Evolutionary conservation across 352 stramenopile genomes (phyloP), one percentile per base, ranked within the genome.

Genomic region (Pythium dissotocum): DNA sequence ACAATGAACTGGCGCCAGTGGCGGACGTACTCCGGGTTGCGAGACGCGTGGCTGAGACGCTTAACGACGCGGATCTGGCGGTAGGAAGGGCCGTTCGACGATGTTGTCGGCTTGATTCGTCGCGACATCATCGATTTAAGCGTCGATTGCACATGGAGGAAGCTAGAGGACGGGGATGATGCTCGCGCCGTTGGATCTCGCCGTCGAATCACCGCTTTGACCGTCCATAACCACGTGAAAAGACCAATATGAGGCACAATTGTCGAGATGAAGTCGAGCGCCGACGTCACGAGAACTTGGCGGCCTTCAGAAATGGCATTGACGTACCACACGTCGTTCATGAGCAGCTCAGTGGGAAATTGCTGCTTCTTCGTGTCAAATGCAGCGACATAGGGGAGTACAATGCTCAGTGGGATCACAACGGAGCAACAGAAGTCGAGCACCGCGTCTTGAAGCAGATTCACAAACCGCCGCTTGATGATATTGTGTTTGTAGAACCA

Each of bases 391-490:
- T 44, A 44, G 7, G 67, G 59, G 35, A 69, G 35, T 14, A 77
- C 51, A 21, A 77, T 58, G 40, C 52, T 56, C 6, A 72, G 13
- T 0, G 63, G 71, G 30, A 77, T 69, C 36, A 74, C 40, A 1
- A 77, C 28, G 10, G 71, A 69, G 52, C 40, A 67, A 63, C 62
- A 69, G 40, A 71, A 67, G 16, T 74, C 67, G 6, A 77, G 51
- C 3, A 61, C 5, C 16, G 62, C 55, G 36, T 77, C 71, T 0
- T 49, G 33, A 6, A 72, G 6, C 0, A 67, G 33, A 26, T 57
- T 70, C 6, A 72, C 16, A 2, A 72, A 13, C 6, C 71, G 67
- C 8, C 63, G 51, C 10, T 32, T n/a, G 13, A 30, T 30, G 16
- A 44, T 7, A 0, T 53, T n/a, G 28, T 57, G n/a, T 4, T 53